Evolutionary conservation across 2,329 filamentous ascomycete genomes (phyloP).

Genomic region (Xylariomycetidae sp.): DNA sequence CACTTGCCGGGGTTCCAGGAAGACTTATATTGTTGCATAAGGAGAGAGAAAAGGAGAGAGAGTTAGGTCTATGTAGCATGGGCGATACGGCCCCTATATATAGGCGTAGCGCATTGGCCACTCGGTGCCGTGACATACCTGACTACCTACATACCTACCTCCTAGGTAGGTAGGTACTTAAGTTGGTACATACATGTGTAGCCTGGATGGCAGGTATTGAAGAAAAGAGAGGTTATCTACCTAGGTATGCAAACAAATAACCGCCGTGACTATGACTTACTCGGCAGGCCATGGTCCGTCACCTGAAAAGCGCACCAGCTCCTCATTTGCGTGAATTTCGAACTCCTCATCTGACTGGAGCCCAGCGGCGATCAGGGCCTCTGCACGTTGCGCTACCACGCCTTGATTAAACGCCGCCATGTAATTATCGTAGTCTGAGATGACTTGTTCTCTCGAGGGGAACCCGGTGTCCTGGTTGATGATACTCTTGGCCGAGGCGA

Average conservation of each 20-base stretch:
- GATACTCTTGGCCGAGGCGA: background rate
- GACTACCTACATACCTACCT: too few species aligned
- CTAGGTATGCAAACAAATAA: background rate
- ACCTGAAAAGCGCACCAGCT: background rate
- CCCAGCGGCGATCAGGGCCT: background rate
- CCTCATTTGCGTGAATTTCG: background rate
- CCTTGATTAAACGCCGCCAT: background rate
- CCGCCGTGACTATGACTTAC: background rate
- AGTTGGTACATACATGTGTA: too few species aligned
- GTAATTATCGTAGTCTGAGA: background rate
- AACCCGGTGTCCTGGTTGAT: constrained; percentile 1
- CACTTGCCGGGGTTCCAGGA: background rate
- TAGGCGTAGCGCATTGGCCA: too few species aligned
- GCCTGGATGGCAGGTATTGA: too few species aligned
- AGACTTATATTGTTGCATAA: too few species aligned
- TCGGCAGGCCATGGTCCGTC: background rate
- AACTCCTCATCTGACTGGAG: background rate
- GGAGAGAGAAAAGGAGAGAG: background rate
- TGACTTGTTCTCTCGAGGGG: background rate
- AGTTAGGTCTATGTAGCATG: too few species aligned
- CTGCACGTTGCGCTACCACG: background rate
- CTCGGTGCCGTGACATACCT: too few species aligned
- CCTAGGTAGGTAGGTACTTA: too few species aligned
- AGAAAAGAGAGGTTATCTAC: too few species aligned
- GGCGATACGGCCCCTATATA: too few species aligned